Evolutionary conservation across 306 rosid genomes (phyloP).

Genomic region (apple (Malus domestica)): ASM211411v1 NC_041799.1:10765501-10766000

Average conservation of each 20-base stretch:
- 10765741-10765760: slow-evolving; percentile 41
- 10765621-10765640: slow-evolving; percentile 7
- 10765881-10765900: slow-evolving; percentile 44
- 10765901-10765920: slow-evolving; percentile 56
- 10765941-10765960: slow-evolving; percentile 33
- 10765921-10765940: slow-evolving; percentile 43
- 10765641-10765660: slow-evolving; percentile 22
- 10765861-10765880: slow-evolving; percentile 64
- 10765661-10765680: slow-evolving; percentile 38
- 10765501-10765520: slow-evolving; percentile 40
- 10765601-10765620: slow-evolving; percentile 43
- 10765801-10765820: slow-evolving; percentile 57
- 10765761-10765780: slow-evolving; percentile 59
- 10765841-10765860: slow-evolving; percentile 68
- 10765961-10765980: slow-evolving; percentile 36
- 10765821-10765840: slow-evolving; percentile 30
- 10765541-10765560: slow-evolving; percentile 56
- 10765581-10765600: slow-evolving; percentile 63
- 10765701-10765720: slow-evolving; percentile 39
- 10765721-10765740: slow-evolving; percentile 44
- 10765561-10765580: slow-evolving; percentile 56
- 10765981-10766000: slow-evolving; percentile 45
- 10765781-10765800: slow-evolving; percentile 50
- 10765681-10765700: slow-evolving; percentile 55
- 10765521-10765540: slow-evolving; percentile 51